phyloP scores from a whole-genome alignment of 1,139 yeast genomes.

The Scheffersomyces insectosa region DNA sequence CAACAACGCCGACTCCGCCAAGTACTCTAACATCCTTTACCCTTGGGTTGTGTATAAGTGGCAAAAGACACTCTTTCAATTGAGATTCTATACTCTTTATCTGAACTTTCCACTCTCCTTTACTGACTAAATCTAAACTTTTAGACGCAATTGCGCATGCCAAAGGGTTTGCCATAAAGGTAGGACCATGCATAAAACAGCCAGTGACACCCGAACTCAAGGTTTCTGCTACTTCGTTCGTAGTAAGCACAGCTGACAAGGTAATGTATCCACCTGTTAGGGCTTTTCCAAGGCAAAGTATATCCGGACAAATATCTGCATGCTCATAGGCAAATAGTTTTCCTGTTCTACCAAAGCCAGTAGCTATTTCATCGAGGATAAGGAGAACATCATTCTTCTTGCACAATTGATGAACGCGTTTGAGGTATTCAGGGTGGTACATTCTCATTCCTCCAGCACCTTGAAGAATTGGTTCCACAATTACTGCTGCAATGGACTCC shows the following conservation, averaged over 20 bases:
- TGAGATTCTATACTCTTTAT: slow-evolving; percentile 1
- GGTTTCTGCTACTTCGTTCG: slow-evolving; percentile 16
- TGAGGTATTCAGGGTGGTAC: slow-evolving; percentile 26
- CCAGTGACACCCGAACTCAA: not conserved
- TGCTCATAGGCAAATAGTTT: slow-evolving; percentile 27
- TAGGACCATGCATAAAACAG: slow-evolving; percentile 30
- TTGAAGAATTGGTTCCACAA: slow-evolving; percentile 32
- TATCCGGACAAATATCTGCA: slow-evolving; percentile 27
- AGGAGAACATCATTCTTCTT: slow-evolving; percentile 24
- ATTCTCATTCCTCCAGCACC: slow-evolving; percentile 39
- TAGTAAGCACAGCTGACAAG: slow-evolving; percentile 24
- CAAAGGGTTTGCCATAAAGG: slow-evolving; percentile 35
- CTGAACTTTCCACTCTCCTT: slow-evolving; percentile 10
- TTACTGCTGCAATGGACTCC: slow-evolving; percentile 28
- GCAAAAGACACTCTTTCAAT: slow-evolving; percentile 1
- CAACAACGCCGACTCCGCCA: slow-evolving; percentile 27
- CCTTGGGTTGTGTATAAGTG: slow-evolving; percentile 11
- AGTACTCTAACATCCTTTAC: slow-evolving; percentile 10
- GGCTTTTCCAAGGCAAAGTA: slow-evolving; percentile 26
- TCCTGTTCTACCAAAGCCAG: slow-evolving; percentile 33
- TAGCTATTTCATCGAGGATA: slow-evolving; percentile 31
- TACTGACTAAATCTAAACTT: slow-evolving; percentile 23
- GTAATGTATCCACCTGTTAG: slow-evolving; percentile 29
- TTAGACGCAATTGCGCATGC: slow-evolving; percentile 31
- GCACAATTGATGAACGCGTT: slow-evolving; percentile 27